phyloP scores from a whole-genome alignment of 2,329 filamentous ascomycete species.

The Canariomyces notabilis region DNA sequence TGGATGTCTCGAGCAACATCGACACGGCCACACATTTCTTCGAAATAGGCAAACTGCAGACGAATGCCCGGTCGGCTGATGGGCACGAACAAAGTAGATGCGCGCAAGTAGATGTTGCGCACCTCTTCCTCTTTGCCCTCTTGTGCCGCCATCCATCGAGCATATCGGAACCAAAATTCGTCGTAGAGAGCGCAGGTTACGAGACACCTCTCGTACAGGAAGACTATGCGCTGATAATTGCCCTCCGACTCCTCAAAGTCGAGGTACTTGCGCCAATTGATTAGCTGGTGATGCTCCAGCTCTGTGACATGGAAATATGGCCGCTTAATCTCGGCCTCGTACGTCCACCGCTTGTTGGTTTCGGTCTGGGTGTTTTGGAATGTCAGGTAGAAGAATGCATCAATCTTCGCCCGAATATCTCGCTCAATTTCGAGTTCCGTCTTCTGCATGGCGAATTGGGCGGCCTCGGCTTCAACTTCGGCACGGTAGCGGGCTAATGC shows the following conservation, averaged over 20 bases:
- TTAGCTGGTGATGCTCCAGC: slow-evolving; percentile 76
- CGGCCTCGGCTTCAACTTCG: slow-evolving; percentile 65
- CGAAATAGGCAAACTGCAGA: slow-evolving; percentile 89
- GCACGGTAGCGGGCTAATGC: slow-evolving; percentile 62
- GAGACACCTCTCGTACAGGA: slow-evolving; percentile 89
- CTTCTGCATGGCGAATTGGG: slow-evolving; percentile 44
- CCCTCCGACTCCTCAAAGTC: slow-evolving; percentile 91
- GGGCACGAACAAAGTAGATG: slow-evolving; percentile 78
- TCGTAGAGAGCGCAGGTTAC: slow-evolving; percentile 93
- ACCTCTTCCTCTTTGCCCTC: slow-evolving; percentile 80
- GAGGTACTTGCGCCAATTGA: slow-evolving; percentile 92
- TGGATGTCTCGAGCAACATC: slow-evolving; percentile 83
- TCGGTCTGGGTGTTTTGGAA: slow-evolving; percentile 81
- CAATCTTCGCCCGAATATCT: slow-evolving; percentile 74
- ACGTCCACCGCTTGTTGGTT: slow-evolving; percentile 89
- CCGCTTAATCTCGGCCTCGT: slow-evolving; percentile 88
- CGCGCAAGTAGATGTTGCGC: slow-evolving; percentile 85
- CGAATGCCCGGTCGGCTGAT: slow-evolving; percentile 79
- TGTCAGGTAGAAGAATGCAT: slow-evolving; percentile 72
- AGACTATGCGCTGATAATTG: slow-evolving; percentile 67
- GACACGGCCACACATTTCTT: slow-evolving; percentile 74
- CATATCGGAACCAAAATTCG: slow-evolving; percentile 97
- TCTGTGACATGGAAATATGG: slow-evolving; percentile 97
- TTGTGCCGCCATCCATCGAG: slow-evolving; percentile 84
- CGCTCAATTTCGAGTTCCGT: slow-evolving; percentile 76